These are phyloP conservation scores for Lachnellula suecica DNA, from an alignment of 2,329 filamentous ascomycete species.

Conservation along the genomic window DNA sequence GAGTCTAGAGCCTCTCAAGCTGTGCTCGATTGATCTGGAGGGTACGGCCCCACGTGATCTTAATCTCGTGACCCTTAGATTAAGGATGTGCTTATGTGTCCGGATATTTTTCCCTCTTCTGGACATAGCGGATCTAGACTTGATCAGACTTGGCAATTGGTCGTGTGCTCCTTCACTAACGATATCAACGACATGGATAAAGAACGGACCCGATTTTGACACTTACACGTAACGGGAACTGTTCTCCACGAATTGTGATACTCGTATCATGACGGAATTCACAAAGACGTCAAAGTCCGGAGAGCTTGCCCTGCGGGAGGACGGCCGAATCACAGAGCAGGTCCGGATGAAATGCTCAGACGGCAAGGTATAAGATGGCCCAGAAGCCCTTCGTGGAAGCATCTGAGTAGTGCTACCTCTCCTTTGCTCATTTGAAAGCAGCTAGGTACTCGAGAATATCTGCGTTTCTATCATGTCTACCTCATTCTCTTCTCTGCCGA, in stretches of 20 bases:
- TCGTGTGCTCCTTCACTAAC: too few relatives aligned
- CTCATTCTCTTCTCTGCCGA: constrained; percentile 40
- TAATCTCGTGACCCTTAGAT: too few relatives aligned
- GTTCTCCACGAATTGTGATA: neutral
- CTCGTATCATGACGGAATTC: neutral
- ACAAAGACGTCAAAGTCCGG: neutral
- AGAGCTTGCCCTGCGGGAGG: neutral
- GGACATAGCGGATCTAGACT: too few relatives aligned
- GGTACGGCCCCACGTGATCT: too few relatives aligned
- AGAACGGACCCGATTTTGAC: neutral
- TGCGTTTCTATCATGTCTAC: constrained; percentile 6
- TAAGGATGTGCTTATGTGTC: too few relatives aligned
- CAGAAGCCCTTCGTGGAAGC: neutral
- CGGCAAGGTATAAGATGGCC: neutral
- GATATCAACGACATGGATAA: neutral
- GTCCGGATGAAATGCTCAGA: neutral
- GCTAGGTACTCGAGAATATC: neutral
- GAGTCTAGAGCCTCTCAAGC: neutral
- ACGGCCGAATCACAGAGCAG: neutral
- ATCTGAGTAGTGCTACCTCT: neutral
- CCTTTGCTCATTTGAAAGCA: neutral
- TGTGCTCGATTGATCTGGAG: too few relatives aligned
- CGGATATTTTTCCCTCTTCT: too few relatives aligned
- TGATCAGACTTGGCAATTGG: too few relatives aligned
- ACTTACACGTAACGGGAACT: neutral